phyloP scores from a whole-genome alignment of 371 early-diverging fungal species.

The Mortierella sp. region DNA sequence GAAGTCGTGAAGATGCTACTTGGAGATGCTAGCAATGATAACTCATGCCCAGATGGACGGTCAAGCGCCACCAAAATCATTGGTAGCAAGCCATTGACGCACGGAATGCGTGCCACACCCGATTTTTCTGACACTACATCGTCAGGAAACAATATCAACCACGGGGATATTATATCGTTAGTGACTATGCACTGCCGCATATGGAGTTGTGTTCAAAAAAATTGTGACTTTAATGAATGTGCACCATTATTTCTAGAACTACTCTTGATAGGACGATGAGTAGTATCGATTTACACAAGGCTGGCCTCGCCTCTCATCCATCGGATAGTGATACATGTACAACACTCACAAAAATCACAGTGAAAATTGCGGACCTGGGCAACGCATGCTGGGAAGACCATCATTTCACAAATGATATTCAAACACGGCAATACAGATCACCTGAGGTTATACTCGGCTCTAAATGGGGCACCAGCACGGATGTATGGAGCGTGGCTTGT shows the following conservation, averaged over 20 bases:
- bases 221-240: neutral
- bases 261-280: slow-evolving; percentile 20
- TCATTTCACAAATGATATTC: slow-evolving; percentile 97
- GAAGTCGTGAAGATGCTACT: slow-evolving; percentile 63
- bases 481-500: slow-evolving; percentile 98
- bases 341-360: slow-evolving; percentile 88
- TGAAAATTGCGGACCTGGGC: slow-evolving; percentile 99
- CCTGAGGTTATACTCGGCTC: slow-evolving; percentile 98
- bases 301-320: slow-evolving; percentile 13
- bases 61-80: slow-evolving; percentile 39
- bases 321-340: slow-evolving; percentile 97
- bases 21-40: too few species aligned
- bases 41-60: too few species aligned
- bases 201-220: neutral
- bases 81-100: slow-evolving; percentile 46
- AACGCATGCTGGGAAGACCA: slow-evolving; percentile 98
- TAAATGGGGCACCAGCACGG: slow-evolving; percentile 94
- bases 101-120: slow-evolving; percentile 19
- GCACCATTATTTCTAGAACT: neutral
- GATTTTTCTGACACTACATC: too few species aligned
- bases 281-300: slow-evolving; percentile 16
- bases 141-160: neutral
- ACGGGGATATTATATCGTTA: neutral
- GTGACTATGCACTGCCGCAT: neutral
- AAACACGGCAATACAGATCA: slow-evolving; percentile 97